Conservation (phyloP, 116 monocot genomes). For the Posidonia oceanica region DNA sequence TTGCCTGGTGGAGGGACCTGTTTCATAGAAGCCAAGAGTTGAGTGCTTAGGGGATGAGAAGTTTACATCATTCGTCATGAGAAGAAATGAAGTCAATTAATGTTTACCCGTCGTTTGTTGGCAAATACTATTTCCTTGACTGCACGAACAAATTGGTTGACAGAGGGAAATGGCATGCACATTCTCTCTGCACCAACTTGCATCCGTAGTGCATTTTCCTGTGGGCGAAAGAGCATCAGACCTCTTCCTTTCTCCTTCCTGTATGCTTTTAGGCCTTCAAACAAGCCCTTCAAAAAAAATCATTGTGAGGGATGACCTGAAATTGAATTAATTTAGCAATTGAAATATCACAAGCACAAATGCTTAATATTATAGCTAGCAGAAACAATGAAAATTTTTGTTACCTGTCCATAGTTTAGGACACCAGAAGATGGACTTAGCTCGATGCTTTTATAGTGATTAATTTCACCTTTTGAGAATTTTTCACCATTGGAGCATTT, state of each 20-base stretch:
- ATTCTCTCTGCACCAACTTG: slow-evolving; percentile 59
- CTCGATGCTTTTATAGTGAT: slow-evolving; percentile 39
- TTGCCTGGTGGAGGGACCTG: slow-evolving; percentile 78
- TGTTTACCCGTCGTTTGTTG: slow-evolving; percentile 60
- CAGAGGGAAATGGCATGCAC: slow-evolving; percentile 72
- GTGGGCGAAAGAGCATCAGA: slow-evolving; percentile 60
- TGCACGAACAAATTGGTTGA: slow-evolving; percentile 58
- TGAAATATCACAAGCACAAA: not conserved
- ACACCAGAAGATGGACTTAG: slow-evolving; percentile 67
- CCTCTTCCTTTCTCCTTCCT: slow-evolving; percentile 32
- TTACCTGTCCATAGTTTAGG: slow-evolving; percentile 75
- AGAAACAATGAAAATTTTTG: not conserved
- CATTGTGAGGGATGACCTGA: not conserved
- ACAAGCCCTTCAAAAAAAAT: slow-evolving; percentile 34
- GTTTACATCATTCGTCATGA: not conserved
- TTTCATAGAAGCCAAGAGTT: not conserved
- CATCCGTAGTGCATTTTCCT: slow-evolving; percentile 63
- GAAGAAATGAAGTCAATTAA: not conserved
- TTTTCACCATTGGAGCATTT: slow-evolving; percentile 28
- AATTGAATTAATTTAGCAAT: not conserved
- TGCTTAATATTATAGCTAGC: not conserved
- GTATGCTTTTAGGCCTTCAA: slow-evolving; percentile 81
- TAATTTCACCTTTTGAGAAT: slow-evolving; percentile 37
- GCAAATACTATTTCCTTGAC: slow-evolving; percentile 63
- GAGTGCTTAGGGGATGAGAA: no score